Evolutionary conservation across 192 early-diverging fungal species (phyloP).

Genomic region (Coemansia sp.): DNA sequence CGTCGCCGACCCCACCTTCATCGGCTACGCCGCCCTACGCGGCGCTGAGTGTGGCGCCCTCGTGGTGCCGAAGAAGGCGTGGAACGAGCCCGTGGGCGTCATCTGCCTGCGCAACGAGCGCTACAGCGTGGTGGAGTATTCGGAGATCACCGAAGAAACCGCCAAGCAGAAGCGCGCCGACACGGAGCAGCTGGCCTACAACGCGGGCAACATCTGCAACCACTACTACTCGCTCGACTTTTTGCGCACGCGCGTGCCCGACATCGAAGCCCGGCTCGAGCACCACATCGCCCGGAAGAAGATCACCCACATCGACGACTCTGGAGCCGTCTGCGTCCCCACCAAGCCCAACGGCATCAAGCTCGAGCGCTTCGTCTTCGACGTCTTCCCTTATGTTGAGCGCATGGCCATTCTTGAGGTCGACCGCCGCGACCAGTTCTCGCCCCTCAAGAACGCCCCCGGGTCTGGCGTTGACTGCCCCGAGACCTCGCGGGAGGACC

Average conservation of each 20-base stretch:
- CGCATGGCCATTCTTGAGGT: slow-evolving; percentile 91
- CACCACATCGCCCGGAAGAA: slow-evolving; percentile 99
- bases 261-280: slow-evolving; percentile 81
- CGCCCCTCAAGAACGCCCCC: slow-evolving; percentile 96
- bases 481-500: slow-evolving; percentile 89
- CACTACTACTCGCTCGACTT: slow-evolving; percentile 97
- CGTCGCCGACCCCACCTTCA: slow-evolving; percentile 94
- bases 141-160: slow-evolving; percentile 81
- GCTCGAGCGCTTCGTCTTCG: slow-evolving; percentile 99
- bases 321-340: slow-evolving; percentile 71
- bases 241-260: slow-evolving; percentile 74
- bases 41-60: slow-evolving; percentile 95
- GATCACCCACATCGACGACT: slow-evolving; percentile 87
- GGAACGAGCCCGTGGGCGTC: slow-evolving; percentile 93
- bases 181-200: slow-evolving; percentile 67
- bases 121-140: slow-evolving; percentile 94
- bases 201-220: slow-evolving; percentile 97
- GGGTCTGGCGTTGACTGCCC: slow-evolving; percentile 85
- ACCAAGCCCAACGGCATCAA: slow-evolving; percentile 94
- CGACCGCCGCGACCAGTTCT: slow-evolving; percentile 91
- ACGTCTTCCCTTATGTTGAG: slow-evolving; percentile 93
- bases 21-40: slow-evolving; percentile 89
- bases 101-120: slow-evolving; percentile 85
- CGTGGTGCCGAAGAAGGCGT: slow-evolving; percentile 84
- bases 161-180: slow-evolving; percentile 66